Conservation (phyloP, 139 green algal genomes). For the Micractinium conductrix region DNA sequence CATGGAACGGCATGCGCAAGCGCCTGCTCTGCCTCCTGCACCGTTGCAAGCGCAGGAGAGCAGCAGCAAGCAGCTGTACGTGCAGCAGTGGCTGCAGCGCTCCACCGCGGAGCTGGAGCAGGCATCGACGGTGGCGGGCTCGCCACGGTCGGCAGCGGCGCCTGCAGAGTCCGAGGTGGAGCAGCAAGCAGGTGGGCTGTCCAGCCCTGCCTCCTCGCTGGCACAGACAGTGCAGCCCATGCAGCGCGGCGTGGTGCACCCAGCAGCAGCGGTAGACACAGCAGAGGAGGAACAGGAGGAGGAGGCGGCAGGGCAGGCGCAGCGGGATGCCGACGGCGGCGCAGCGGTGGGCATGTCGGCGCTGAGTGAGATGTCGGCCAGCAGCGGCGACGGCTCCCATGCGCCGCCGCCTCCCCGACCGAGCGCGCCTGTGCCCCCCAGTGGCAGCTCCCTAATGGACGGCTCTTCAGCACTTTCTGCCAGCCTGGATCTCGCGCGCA, state of each 20-base stretch:
- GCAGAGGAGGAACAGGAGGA: too few relatives aligned
- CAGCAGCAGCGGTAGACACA: background rate
- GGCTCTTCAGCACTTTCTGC: background rate
- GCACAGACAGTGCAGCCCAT: background rate
- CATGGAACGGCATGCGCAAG: too few relatives aligned
- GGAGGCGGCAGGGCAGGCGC: too few relatives aligned
- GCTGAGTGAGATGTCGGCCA: background rate
- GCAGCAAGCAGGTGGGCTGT: background rate
- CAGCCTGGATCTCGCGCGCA: background rate
- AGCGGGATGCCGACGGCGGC: background rate
- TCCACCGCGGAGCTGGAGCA: slow-evolving; percentile 1
- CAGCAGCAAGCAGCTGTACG: slow-evolving; percentile 35
- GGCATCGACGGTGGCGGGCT: too few relatives aligned
- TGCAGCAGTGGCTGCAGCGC: slow-evolving; percentile 30
- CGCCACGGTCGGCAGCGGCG: background rate
- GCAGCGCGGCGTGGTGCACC: background rate
- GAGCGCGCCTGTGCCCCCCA: background rate
- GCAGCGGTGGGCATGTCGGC: background rate
- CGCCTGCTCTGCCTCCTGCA: too few relatives aligned
- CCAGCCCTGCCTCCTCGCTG: background rate
- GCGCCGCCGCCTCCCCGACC: too few relatives aligned
- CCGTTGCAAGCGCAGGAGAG: background rate
- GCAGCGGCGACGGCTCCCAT: too few relatives aligned
- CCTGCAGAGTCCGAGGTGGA: background rate
- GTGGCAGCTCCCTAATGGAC: background rate